Percentiles rank a stretch among this genome's conserved stretches.
Conservation (phyloP, 2,329 filamentous ascomycete species). For the Alternaria consortialis region DNA sequence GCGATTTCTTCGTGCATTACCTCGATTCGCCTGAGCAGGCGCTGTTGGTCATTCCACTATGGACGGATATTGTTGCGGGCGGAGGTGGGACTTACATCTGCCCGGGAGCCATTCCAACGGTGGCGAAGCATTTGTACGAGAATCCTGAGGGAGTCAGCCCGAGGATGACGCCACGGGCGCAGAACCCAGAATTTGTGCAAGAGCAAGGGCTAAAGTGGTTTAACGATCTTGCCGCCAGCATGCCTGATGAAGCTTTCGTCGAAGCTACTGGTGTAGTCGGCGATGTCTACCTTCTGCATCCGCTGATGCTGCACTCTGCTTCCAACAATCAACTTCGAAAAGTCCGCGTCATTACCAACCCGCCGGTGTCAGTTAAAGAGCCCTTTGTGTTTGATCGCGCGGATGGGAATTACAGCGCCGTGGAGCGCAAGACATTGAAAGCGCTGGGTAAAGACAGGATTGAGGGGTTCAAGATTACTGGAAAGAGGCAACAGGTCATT, state of each 20-base stretch:
- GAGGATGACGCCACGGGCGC: slow-evolving; percentile 66
- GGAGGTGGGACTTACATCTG: slow-evolving; percentile 74
- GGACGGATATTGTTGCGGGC: slow-evolving; percentile 67
- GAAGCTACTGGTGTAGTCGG: slow-evolving; percentile 64
- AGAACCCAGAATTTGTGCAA: slow-evolving; percentile 57
- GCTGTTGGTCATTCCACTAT: slow-evolving; percentile 72
- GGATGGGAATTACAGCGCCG: slow-evolving; percentile 62
- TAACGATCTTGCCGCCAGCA: slow-evolving; percentile 50
- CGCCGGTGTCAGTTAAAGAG: slow-evolving; percentile 61
- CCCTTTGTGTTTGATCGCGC: slow-evolving; percentile 63
- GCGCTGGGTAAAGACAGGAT: slow-evolving; percentile 60
- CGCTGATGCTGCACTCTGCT: slow-evolving; percentile 67
- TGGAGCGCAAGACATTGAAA: slow-evolving; percentile 64
- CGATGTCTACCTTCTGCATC: slow-evolving; percentile 68
- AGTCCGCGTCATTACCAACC: slow-evolving; percentile 64
- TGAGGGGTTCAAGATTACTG: slow-evolving; percentile 62
- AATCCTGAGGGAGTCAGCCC: slow-evolving; percentile 72
- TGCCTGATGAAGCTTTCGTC: slow-evolving; percentile 57
- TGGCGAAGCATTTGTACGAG: slow-evolving; percentile 66
- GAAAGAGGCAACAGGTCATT: slow-evolving; percentile 60
- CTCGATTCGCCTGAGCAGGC: slow-evolving; percentile 75
- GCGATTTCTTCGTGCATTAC: slow-evolving; percentile 77
- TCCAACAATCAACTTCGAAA: slow-evolving; percentile 60
- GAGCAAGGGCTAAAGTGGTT: slow-evolving; percentile 58
- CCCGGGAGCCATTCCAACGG: slow-evolving; percentile 64